Conservation (phyloP, 2,329 filamentous ascomycete genomes). For the Corynespora cassiicola region DNA sequence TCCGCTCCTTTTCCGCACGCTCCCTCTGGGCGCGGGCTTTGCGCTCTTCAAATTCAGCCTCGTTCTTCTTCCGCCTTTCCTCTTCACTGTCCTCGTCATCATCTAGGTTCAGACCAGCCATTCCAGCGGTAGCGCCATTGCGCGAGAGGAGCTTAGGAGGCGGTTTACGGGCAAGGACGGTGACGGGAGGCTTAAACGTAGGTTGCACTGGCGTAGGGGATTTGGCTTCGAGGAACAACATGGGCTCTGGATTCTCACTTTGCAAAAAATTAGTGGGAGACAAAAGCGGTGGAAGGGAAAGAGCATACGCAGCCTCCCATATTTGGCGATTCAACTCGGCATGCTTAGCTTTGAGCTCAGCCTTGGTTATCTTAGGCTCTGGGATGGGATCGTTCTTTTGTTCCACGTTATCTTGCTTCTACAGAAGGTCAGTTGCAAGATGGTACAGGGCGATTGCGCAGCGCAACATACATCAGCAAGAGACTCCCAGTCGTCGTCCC, state of each 20-base stretch:
- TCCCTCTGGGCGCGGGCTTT: conserved; percentile 79
- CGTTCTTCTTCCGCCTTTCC: conserved; percentile 64
- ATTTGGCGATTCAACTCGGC: conserved; percentile 82
- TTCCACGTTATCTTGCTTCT: conserved; percentile 49
- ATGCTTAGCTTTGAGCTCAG: conserved; percentile 80
- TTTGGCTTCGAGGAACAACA: conserved; percentile 75
- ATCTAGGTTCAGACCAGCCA: conserved; percentile 53
- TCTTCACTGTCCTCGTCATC: conserved; percentile 68
- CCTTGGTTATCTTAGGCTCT: conserved; percentile 67
- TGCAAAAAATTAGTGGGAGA: background rate
- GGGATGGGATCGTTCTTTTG: conserved; percentile 46
- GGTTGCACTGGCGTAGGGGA: conserved; percentile 69
- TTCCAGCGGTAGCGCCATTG: conserved; percentile 55
- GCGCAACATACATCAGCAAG: conserved; percentile 69
- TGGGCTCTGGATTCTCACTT: conserved; percentile 72
- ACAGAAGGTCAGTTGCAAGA: conserved; percentile 22
- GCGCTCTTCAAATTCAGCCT: conserved; percentile 76
- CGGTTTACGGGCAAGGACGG: conserved; percentile 84
- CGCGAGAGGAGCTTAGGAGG: conserved; percentile 65
- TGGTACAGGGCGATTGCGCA: conserved; percentile 4
- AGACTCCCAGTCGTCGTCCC: conserved; percentile 90
- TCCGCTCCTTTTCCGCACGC: conserved; percentile 85
- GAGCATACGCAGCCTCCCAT: conserved; percentile 83
- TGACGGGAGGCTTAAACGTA: conserved; percentile 82
- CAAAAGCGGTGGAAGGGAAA: background rate